phyloP scores from a whole-genome alignment of 1,284 basidiomycete genomes.

The Athelia sp. region DNA sequence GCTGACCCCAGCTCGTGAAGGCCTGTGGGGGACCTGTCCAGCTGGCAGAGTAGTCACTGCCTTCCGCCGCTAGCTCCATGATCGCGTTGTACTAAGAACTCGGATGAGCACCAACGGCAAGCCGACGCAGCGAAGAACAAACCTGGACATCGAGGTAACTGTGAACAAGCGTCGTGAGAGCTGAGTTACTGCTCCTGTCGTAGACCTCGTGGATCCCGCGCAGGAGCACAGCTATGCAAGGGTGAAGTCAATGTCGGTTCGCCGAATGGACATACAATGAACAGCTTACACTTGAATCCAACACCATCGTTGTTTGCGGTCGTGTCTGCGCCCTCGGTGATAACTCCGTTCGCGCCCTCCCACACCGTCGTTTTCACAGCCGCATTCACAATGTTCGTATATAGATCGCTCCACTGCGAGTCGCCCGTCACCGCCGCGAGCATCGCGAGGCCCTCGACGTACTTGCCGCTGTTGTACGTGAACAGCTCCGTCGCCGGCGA shows the following conservation, averaged over 20 bases:
- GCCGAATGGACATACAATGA: background rate
- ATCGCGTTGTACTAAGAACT: slow-evolving; percentile 39
- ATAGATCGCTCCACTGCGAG: slow-evolving; percentile 34
- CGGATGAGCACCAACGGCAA: no score
- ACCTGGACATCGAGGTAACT: slow-evolving; percentile 48
- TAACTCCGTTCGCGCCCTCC: slow-evolving; percentile 41
- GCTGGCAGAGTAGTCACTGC: slow-evolving; percentile 34
- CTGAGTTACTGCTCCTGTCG: slow-evolving; percentile 25
- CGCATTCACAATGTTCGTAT: slow-evolving; percentile 27
- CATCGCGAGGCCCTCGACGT: slow-evolving; percentile 42
- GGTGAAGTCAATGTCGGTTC: no score
- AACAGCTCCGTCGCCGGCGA: slow-evolving; percentile 39
- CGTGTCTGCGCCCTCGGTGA: slow-evolving; percentile 40
- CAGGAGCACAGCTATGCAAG: slow-evolving; percentile 25
- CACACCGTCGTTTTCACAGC: slow-evolving; percentile 36
- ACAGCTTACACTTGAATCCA: slow-evolving; percentile 41
- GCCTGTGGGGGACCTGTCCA: slow-evolving; percentile 38
- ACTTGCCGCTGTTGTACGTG: slow-evolving; percentile 50
- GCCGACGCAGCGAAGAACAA: background rate
- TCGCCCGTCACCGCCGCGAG: slow-evolving; percentile 37
- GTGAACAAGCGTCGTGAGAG: slow-evolving; percentile 33
- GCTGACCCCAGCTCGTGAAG: slow-evolving; percentile 45
- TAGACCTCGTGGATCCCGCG: slow-evolving; percentile 42
- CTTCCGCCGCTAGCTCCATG: slow-evolving; percentile 39
- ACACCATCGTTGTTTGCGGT: slow-evolving; percentile 37